Conservation (phyloP, 176 grass and related monocot species). For the Ananas comosus region DNA sequence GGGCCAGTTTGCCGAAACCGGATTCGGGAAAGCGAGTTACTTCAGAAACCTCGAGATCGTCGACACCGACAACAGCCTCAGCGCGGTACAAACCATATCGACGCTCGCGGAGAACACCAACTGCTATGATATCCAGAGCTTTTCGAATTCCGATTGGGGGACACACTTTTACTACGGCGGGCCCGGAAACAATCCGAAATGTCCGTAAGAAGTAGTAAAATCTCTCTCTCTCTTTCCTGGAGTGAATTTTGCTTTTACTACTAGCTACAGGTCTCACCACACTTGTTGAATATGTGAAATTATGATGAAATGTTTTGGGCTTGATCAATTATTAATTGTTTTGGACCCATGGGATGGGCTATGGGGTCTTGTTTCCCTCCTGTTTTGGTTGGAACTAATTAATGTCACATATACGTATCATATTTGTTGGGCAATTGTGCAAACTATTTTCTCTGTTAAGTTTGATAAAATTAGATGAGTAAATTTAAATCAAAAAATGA, state of each 20-base stretch:
- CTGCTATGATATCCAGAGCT: slow-evolving; percentile 74
- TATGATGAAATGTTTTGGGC: neutral
- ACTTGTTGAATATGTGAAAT: neutral
- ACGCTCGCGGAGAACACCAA: slow-evolving; percentile 62
- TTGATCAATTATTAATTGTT: slow-evolving; percentile 2
- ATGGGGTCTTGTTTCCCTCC: slow-evolving; percentile 20
- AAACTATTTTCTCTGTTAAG: neutral
- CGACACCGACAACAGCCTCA: slow-evolving; percentile 80
- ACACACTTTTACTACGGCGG: slow-evolving; percentile 77
- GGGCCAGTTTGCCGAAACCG: slow-evolving; percentile 48
- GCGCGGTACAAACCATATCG: slow-evolving; percentile 35
- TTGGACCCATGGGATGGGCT: slow-evolving; percentile 14
- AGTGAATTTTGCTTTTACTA: neutral
- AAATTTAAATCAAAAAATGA: too few relatives aligned
- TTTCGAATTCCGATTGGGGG: slow-evolving; percentile 42
- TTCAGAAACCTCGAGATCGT: slow-evolving; percentile 79
- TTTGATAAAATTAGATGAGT: neutral
- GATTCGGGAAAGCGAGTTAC: slow-evolving; percentile 76
- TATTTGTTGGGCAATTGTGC: slow-evolving; percentile 1
- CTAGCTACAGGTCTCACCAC: neutral
- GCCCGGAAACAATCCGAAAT: slow-evolving; percentile 36
- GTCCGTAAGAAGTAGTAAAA: slow-evolving; percentile 15
- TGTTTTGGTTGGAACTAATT: slow-evolving; percentile 22
- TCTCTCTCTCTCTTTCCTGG: slow-evolving; percentile 2
- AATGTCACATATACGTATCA: slow-evolving; percentile 20